phyloP scores from a whole-genome alignment of 495 filamentous ascomycete genomes.

The Daldinia loculata region DNA sequence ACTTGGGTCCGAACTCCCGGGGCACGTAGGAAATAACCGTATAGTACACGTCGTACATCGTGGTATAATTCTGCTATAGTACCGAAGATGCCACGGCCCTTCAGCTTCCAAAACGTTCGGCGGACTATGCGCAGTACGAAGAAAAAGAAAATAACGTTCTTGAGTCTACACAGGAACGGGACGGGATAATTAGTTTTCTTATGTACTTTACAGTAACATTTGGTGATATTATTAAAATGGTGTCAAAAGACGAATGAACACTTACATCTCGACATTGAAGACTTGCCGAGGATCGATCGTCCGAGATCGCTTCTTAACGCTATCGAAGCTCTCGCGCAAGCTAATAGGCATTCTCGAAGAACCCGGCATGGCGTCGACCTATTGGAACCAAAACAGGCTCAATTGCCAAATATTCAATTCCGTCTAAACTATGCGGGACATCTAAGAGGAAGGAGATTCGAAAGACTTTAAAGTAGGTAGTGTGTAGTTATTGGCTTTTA shows the following conservation, averaged over 20 bases:
- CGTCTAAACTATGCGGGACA: conserved; percentile 10
- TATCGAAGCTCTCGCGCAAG: conserved; percentile 68
- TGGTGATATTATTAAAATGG: neutral
- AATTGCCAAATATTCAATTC: conserved; percentile 21
- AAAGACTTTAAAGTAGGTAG: neutral
- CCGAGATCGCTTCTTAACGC: conserved; percentile 58
- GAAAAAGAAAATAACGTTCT: conserved; percentile 88
- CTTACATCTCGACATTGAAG: conserved; percentile 43
- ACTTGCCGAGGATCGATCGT: conserved; percentile 66
- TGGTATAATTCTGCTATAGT: conserved; percentile 76
- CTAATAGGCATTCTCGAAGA: conserved; percentile 73
- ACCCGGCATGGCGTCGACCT: conserved; percentile 62
- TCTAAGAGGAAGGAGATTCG: neutral
- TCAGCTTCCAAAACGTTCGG: conserved; percentile 80
- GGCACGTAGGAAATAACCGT: conserved; percentile 83
- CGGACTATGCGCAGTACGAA: conserved; percentile 89
- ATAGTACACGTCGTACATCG: conserved; percentile 72
- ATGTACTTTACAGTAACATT: conserved; percentile 1
- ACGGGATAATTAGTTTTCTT: conserved; percentile 19
- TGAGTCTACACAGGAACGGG: conserved; percentile 62
- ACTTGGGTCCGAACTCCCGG: conserved; percentile 87
- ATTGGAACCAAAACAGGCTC: conserved; percentile 27
- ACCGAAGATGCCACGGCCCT: conserved; percentile 87
- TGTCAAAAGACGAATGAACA: neutral
- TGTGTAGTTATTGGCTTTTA: neutral